Conservation (phyloP, 352 stramenopile species). For the Phytophthora pisi region DNA sequence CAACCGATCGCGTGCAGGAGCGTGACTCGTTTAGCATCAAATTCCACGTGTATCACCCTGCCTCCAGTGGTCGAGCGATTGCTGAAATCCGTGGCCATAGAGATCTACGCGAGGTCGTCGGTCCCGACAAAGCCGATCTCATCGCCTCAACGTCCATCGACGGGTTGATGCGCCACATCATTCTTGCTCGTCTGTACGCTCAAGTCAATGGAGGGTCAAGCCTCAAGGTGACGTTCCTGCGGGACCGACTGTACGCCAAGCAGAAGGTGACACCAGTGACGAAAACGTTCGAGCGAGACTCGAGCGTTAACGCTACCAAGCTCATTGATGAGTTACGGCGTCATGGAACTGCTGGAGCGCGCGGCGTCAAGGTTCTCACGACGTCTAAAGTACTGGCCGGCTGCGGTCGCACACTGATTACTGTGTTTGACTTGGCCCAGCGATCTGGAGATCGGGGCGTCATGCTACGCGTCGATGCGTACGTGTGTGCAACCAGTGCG, state of each 20-base stretch:
- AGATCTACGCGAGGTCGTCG: slow-evolving; percentile 69
- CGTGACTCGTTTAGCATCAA: slow-evolving; percentile 60
- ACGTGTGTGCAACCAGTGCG: slow-evolving; percentile 56
- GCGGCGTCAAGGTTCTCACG: slow-evolving; percentile 69
- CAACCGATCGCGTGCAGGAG: slow-evolving; percentile 54
- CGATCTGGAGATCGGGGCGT: background rate
- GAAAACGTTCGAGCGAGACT: slow-evolving; percentile 36
- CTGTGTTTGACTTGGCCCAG: slow-evolving; percentile 54
- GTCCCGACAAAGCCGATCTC: slow-evolving; percentile 49
- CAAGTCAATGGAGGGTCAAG: slow-evolving; percentile 7
- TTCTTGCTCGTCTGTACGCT: slow-evolving; percentile 48
- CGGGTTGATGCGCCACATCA: slow-evolving; percentile 60
- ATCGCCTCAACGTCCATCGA: slow-evolving; percentile 47
- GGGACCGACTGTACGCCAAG: slow-evolving; percentile 69
- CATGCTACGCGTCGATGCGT: slow-evolving; percentile 62
- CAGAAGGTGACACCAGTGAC: slow-evolving; percentile 70
- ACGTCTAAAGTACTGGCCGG: slow-evolving; percentile 41
- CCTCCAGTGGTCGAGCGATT: slow-evolving; percentile 36
- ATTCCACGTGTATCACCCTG: slow-evolving; percentile 67
- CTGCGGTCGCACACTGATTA: slow-evolving; percentile 57
- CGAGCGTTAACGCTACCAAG: slow-evolving; percentile 48
- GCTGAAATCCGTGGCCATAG: slow-evolving; percentile 42
- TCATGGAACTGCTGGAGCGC: slow-evolving; percentile 32
- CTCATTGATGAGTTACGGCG: slow-evolving; percentile 54
- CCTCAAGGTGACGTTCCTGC: slow-evolving; percentile 51